Base-by-base conservation (phyloP, 371 early-diverging fungal genomes). In the Entomophthora muscae region DNA sequence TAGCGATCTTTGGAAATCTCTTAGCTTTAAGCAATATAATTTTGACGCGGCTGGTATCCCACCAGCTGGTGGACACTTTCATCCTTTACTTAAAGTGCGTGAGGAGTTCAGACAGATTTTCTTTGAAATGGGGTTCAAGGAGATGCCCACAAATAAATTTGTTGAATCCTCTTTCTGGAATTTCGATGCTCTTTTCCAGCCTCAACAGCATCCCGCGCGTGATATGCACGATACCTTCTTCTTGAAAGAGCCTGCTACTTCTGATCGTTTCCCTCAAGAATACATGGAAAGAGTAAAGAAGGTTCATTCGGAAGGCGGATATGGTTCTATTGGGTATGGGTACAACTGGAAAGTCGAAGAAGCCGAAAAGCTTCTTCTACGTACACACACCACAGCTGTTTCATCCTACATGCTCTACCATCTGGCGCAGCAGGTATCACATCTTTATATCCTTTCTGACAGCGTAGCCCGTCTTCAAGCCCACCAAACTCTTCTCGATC, bases 91-190 rank as follows among this genome's bases (percentile, higher is more conserved):
- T 86, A 98, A 99, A 76, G 96, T 99, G 42, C 93, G 96, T 67
- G 96, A 97, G 69, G 99, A 99, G 76, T 96, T 98, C 83, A 85
- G 97, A 64, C 88, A 93, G 66, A 97, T 99, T 71, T 99, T 99
- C 82, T 90, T 99, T 75, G 98, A 98, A 74, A 88, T 98, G 78
- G 98, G 98, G 84, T 99, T 99, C 82, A 80, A 84, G 67, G 99
- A 99, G 78, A 99, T 99, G 99, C 90, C 94, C 33, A 95, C 99
- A 64, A 92, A 91, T 82, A 82, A 88, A 74, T 99, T 88, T 77
- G 96, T 97, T 64, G 99, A 99, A 73, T 89, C 91, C 55, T 93
- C 97, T 70, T 99, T 99, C 87, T 99, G 99, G 99, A 99, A 99
- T 80, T 99, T 99, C 75, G 99, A 99, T 74, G 91, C 98, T 30